Conservation (phyloP, 805 yeast genomes). For the Saccharomycopsis lassenensis region DNA sequence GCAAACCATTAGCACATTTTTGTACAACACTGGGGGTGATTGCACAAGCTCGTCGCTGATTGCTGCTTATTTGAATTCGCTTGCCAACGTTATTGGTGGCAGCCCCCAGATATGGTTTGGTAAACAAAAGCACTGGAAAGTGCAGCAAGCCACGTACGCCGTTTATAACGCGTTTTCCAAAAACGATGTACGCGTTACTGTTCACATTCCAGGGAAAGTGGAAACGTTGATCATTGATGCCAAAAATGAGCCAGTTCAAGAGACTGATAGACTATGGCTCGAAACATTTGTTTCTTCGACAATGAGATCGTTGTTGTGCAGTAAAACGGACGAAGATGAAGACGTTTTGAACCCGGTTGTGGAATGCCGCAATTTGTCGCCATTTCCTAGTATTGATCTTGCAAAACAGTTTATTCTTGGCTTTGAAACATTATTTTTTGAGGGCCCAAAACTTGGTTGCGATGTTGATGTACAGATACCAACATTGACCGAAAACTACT, state of each 20-base stretch:
- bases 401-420: constrained; percentile 49
- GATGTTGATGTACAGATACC: constrained; percentile 61
- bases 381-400: constrained; percentile 41
- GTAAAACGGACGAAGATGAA: constrained; percentile 52
- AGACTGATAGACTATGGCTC: constrained; percentile 40
- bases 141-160: constrained; percentile 60
- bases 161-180: constrained; percentile 50
- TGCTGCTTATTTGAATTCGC: constrained; percentile 60
- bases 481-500: constrained; percentile 49
- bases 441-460: constrained; percentile 60
- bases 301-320: constrained; percentile 57
- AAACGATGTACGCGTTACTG: constrained; percentile 61
- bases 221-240: constrained; percentile 38
- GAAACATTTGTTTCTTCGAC: constrained; percentile 50
- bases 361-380: constrained; percentile 76
- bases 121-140: constrained; percentile 56
- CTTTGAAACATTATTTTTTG: constrained; percentile 53
- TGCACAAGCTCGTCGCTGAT: constrained; percentile 67
- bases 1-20: constrained; percentile 56
- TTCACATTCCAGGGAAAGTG: constrained; percentile 67
- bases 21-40: constrained; percentile 68
- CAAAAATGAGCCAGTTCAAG: constrained; percentile 44
- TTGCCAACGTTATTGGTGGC: constrained; percentile 50
- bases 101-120: constrained; percentile 75
- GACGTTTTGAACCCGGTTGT: constrained; percentile 63